Evolutionary conservation across 345 rosid genomes (phyloP).

Genomic region (Pseudoturritis turrita): DNA sequence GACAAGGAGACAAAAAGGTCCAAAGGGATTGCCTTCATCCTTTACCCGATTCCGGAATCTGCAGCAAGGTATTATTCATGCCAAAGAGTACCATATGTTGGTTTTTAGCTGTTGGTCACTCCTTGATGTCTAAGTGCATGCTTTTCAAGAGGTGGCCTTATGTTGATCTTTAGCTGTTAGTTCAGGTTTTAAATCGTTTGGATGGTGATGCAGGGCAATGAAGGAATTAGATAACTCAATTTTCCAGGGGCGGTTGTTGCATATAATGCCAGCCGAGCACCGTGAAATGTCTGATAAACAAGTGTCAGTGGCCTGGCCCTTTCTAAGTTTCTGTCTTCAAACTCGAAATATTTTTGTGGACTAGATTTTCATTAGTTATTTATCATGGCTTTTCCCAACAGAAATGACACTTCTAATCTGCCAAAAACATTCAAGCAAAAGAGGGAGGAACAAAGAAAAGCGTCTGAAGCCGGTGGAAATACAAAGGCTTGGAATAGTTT

Average conservation of each 20-base stretch:
- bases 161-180: neutral
- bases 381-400: slow-evolving; percentile 17
- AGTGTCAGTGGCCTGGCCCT: slow-evolving; percentile 40
- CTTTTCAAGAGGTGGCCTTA: neutral
- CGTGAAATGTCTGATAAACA: slow-evolving; percentile 44
- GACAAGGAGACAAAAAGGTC: slow-evolving; percentile 89
- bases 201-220: slow-evolving; percentile 59
- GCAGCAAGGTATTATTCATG: slow-evolving; percentile 59
- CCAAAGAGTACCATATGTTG: neutral
- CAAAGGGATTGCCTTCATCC: slow-evolving; percentile 82
- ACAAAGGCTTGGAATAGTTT: slow-evolving; percentile 92
- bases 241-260: slow-evolving; percentile 92
- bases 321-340: slow-evolving; percentile 5
- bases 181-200: neutral
- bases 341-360: neutral
- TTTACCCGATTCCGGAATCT: slow-evolving; percentile 54
- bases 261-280: slow-evolving; percentile 70
- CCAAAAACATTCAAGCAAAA: slow-evolving; percentile 69
- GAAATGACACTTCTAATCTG: slow-evolving; percentile 34
- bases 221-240: slow-evolving; percentile 66
- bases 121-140: neutral
- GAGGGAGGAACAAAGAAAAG: slow-evolving; percentile 79
- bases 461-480: slow-evolving; percentile 85
- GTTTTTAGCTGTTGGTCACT: neutral
- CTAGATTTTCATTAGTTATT: slow-evolving; percentile 1